A percentile compares a stretch with the other conserved stretches of the same genome.
Evolutionary conservation across 208 protist species (phyloP).

Genomic region (Wallacemonas rigidus): DNA sequence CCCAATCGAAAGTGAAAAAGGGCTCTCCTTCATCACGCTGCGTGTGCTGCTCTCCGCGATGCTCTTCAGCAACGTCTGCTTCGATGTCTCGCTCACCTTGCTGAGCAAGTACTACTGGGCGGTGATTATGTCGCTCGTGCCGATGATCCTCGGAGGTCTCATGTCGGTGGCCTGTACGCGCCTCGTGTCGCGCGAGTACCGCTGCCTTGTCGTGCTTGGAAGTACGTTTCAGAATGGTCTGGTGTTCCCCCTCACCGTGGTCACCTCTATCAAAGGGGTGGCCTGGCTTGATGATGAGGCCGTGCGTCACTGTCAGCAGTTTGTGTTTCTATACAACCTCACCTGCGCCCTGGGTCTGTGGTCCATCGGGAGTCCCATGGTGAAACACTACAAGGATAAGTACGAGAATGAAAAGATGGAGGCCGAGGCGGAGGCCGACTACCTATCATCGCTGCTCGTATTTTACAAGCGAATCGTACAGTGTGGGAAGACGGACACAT

Average conservation of each 20-base stretch:
- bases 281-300: conserved; percentile 30
- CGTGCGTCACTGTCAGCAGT: conserved; percentile 30
- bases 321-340: conserved; percentile 51
- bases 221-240: conserved; percentile 59
- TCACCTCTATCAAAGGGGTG: conserved; percentile 36
- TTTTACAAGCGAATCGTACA: conserved; percentile 3
- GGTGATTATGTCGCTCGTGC: conserved; percentile 46
- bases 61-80: conserved; percentile 30
- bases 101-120: conserved; percentile 50
- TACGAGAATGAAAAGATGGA: conserved; percentile 19
- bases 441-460: conserved; percentile 8
- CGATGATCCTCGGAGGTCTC: conserved; percentile 36
- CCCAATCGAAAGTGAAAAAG: conserved; percentile 22
- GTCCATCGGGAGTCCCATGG: conserved; percentile 41
- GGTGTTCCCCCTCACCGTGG: conserved; percentile 38
- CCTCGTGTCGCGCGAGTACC: conserved; percentile 28
- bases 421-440: conserved; percentile 19
- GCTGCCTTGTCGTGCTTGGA: conserved; percentile 34
- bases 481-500: neutral
- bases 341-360: conserved; percentile 44
- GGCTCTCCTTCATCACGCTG: conserved; percentile 32
- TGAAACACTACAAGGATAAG: conserved; percentile 40
- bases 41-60: conserved; percentile 28
- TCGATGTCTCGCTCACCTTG: conserved; percentile 32
- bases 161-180: conserved; percentile 19